Conservation (phyloP, 2,329 filamentous ascomycete genomes). For the Ambrosiella beaveri region DNA sequence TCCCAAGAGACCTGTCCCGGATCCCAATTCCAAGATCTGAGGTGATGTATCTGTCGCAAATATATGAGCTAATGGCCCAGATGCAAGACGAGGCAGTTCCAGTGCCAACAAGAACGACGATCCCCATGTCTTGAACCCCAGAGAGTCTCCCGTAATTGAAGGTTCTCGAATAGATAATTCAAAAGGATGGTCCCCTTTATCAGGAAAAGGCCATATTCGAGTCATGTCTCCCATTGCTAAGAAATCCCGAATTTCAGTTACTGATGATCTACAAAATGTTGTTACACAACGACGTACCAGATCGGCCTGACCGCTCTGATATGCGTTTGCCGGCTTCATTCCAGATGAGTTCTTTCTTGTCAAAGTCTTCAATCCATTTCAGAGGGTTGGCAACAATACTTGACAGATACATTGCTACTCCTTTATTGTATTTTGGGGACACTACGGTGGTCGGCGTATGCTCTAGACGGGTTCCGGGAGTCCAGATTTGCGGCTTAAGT, state of each 20-base stretch:
- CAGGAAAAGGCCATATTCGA: constrained; percentile 33
- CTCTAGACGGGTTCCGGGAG: constrained; percentile 24
- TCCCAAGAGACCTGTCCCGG: constrained; percentile 82
- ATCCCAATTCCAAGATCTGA: constrained; percentile 58
- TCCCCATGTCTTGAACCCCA: constrained; percentile 92
- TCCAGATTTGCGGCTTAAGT: constrained; percentile 53
- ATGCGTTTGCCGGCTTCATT: constrained; percentile 62
- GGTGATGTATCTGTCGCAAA: constrained; percentile 23
- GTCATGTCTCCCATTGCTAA: constrained; percentile 39
- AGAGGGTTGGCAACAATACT: constrained; percentile 50
- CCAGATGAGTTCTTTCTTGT: constrained; percentile 54
- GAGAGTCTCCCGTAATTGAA: constrained; percentile 58
- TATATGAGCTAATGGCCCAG: constrained; percentile 28
- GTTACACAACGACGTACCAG: constrained; percentile 26
- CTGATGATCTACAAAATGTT: not conserved
- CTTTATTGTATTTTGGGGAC: constrained; percentile 25
- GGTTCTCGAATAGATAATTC: constrained; percentile 68
- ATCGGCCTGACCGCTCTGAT: constrained; percentile 70
- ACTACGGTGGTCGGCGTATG: not conserved
- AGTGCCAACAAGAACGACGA: constrained; percentile 74
- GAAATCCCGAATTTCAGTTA: not conserved
- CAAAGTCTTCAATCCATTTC: constrained; percentile 50
- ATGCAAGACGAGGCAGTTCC: constrained; percentile 38
- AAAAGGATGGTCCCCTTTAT: constrained; percentile 23
- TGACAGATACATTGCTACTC: constrained; percentile 48